These are phyloP conservation scores for Zasmidium angulare DNA, from an alignment of 2,329 filamentous ascomycete genomes.

Conservation along the genomic window DNA sequence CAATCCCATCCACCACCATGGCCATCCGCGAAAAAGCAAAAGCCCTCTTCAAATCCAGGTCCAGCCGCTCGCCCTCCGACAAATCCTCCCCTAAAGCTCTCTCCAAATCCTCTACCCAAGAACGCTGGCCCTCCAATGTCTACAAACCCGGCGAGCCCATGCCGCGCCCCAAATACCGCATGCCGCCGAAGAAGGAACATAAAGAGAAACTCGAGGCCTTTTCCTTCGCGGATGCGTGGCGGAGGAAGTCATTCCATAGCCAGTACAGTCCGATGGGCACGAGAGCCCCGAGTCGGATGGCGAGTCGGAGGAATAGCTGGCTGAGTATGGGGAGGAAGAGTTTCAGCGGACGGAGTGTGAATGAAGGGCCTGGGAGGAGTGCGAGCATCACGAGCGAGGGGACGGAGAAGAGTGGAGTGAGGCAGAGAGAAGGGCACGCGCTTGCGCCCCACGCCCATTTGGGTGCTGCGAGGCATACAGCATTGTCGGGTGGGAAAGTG, in stretches of 20 bases:
- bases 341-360: conserved; percentile 14
- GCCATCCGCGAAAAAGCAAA: conserved; percentile 48
- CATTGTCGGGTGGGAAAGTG: conserved; percentile 32
- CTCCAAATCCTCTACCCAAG: conserved; percentile 27
- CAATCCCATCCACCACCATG: conserved; percentile 36
- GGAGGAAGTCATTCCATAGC: conserved; percentile 45
- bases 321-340: conserved; percentile 28
- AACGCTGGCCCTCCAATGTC: conserved; percentile 44
- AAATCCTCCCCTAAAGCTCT: conserved; percentile 29
- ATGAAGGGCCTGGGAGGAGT: conserved; percentile 6
- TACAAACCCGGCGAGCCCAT: conserved; percentile 54
- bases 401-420: conserved; percentile 18
- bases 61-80: conserved; percentile 29
- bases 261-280: conserved; percentile 52
- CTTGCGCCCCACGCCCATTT: conserved; percentile 7
- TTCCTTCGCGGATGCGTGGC: conserved; percentile 48
- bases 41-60: conserved; percentile 41
- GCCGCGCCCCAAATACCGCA: conserved; percentile 52
- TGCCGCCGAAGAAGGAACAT: conserved; percentile 51
- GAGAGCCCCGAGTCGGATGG: conserved; percentile 41
- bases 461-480: conserved; percentile 26
- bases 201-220: conserved; percentile 51
- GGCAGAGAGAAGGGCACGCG: conserved; percentile 12
- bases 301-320: conserved; percentile 30
- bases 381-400: conserved; percentile 24